A percentile compares a stretch with the other conserved stretches of the same genome.
phyloP scores from a whole-genome alignment of 148 eudicot species.

The Nepenthes mirabilis region DNA sequence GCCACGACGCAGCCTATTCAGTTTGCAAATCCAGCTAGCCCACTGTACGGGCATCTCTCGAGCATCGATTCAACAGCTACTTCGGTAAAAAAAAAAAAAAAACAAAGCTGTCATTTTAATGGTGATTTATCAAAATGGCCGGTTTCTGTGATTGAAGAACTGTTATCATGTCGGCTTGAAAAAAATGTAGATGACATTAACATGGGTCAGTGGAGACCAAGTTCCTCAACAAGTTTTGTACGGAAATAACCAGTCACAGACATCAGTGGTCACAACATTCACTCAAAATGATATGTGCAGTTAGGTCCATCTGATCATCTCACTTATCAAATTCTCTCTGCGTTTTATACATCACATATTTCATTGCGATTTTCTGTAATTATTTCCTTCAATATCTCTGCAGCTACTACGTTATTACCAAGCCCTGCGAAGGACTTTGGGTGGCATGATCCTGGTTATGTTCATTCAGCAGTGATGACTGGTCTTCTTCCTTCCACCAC shows the following conservation, averaged over 20 bases:
- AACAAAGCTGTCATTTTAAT: background rate
- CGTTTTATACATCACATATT: no score
- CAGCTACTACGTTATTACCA: constrained; percentile 1
- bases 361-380: no score
- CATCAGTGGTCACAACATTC: constrained; percentile 43
- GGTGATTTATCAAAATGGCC: background rate
- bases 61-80: constrained; percentile 50
- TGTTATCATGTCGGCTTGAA: background rate
- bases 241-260: constrained; percentile 38
- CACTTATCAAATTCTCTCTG: no score
- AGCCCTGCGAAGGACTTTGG: constrained; percentile 89
- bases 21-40: constrained; percentile 58
- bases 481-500: constrained; percentile 41
- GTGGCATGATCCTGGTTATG: constrained; percentile 88
- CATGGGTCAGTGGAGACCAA: constrained; percentile 73
- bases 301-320: constrained; percentile 11
- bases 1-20: constrained; percentile 24
- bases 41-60: constrained; percentile 62
- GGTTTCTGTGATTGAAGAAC: background rate
- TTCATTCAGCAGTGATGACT: constrained; percentile 64
- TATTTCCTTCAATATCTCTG: no score
- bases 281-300: constrained; percentile 53
- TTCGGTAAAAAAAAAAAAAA: constrained; percentile 20
- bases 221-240: constrained; percentile 45
- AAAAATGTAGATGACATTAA: constrained; percentile 59